Percentiles rank a stretch among this genome's conserved stretches.
These are phyloP conservation scores for Entrophospora sp. DNA, from an alignment of 192 early-diverging fungal genomes.

Conservation along the genomic window DNA sequence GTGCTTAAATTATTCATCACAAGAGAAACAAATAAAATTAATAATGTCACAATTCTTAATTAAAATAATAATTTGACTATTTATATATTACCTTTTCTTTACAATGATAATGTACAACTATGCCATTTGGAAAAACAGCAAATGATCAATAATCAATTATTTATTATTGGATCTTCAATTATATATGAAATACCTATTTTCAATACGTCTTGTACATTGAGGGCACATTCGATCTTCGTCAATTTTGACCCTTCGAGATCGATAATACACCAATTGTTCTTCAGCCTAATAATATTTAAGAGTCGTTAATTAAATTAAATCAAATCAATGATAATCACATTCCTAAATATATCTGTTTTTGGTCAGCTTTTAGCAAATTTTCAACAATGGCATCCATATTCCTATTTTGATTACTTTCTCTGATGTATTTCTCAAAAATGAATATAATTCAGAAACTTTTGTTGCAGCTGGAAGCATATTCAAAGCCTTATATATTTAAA, in stretches of 20 bases:
- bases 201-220: conserved; percentile 54
- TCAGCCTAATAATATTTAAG: conserved; percentile 42
- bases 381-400: conserved; percentile 60
- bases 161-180: too few species aligned
- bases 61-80: too few species aligned
- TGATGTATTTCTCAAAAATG: conserved; percentile 55
- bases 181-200: conserved; percentile 43
- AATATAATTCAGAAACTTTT: conserved; percentile 34
- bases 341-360: conserved; percentile 49
- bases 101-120: conserved; percentile 70
- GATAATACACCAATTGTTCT: conserved; percentile 51
- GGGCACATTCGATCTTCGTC: conserved; percentile 73
- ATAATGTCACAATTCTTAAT: too few species aligned
- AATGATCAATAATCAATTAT: conserved; percentile 54
- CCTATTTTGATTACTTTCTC: conserved; percentile 50
- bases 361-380: conserved; percentile 60
- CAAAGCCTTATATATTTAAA: conserved; percentile 27
- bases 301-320: not conserved
- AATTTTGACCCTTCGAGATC: conserved; percentile 51
- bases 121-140: conserved; percentile 62
- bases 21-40: too few species aligned
- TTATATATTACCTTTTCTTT: conserved; percentile 48
- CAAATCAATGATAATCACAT: too few species aligned
- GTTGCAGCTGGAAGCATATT: conserved; percentile 32
- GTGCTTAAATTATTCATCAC: too few species aligned